These are phyloP conservation scores for Neoconidiobolus thromboides DNA, from an alignment of 371 early-diverging fungal species.

Conservation along the genomic window DNA sequence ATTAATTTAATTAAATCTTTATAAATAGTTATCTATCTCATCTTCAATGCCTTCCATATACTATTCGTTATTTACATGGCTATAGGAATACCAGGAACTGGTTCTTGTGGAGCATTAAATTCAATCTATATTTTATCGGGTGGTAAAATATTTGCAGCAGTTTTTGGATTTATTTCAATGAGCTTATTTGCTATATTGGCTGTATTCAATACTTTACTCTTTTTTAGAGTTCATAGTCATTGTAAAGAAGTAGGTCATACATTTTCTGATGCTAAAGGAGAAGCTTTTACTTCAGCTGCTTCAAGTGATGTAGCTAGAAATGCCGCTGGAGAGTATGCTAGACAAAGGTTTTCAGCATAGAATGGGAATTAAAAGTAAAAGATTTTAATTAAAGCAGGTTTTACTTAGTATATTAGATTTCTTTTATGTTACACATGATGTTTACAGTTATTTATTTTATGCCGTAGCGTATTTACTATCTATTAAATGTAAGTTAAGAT, in stretches of 20 bases:
- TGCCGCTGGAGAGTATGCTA: constrained; percentile 27
- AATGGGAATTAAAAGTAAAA: background rate
- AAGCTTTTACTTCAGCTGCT: constrained; percentile 38
- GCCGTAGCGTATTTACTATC: too few species aligned
- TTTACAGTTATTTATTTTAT: too few species aligned
- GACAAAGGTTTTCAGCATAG: background rate
- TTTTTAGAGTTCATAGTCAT: constrained; percentile 45
- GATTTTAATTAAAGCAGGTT: too few species aligned
- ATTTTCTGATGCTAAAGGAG: constrained; percentile 57
- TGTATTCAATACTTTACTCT: constrained; percentile 20
- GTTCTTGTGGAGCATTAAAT: constrained; percentile 66
- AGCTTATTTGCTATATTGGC: constrained; percentile 19
- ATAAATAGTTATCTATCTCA: constrained; percentile 43
- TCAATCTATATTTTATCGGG: constrained; percentile 49
- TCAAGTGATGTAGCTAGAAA: constrained; percentile 24
- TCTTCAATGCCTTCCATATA: constrained; percentile 74
- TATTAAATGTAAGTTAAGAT: too few species aligned
- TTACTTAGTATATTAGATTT: too few species aligned
- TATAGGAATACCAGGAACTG: constrained; percentile 61
- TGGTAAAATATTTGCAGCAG: constrained; percentile 37
- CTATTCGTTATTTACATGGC: constrained; percentile 66
- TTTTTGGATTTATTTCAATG: constrained; percentile 44
- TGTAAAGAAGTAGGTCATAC: constrained; percentile 66
- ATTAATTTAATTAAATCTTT: background rate
- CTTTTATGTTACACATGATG: too few species aligned